Conservation (phyloP, 441 rosid genomes). For the Corymbia calophylla region DNA sequence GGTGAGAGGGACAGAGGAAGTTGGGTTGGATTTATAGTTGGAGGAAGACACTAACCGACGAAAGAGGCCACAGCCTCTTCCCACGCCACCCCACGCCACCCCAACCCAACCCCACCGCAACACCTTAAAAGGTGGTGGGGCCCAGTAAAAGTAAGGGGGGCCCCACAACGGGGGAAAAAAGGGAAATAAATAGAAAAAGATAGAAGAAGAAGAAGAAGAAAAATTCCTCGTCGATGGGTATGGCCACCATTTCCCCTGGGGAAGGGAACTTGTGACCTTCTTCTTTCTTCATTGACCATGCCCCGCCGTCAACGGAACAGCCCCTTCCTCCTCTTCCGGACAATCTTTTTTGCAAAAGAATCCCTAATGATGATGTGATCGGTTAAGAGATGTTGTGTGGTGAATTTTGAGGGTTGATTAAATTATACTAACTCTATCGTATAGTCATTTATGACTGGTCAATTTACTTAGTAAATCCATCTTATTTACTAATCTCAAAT, state of each 20-base stretch:
- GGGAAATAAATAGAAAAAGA: not conserved
- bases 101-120: not conserved
- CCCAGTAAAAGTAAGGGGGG: not conserved
- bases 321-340: not conserved
- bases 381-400: not conserved
- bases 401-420: not conserved
- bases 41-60: conserved; percentile 25
- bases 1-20: not conserved
- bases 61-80: not conserved
- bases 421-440: not conserved
- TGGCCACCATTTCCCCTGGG: not conserved
- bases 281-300: not conserved
- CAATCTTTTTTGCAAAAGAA: not conserved
- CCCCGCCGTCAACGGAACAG: not conserved
- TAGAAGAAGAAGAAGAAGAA: not conserved
- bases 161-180: not conserved
- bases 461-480: not conserved
- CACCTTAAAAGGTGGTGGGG: not conserved
- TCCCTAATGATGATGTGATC: not conserved
- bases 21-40: conserved; percentile 35
- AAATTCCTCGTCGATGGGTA: not conserved
- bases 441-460: no score
- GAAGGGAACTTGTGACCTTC: not conserved
- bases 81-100: not conserved
- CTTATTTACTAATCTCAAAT: not conserved